Evolutionary conservation across 177 flowering plant species (phyloP), one percentile per base, ranked within the genome.

Genomic region (Tripterygium wilfordii): DNA sequence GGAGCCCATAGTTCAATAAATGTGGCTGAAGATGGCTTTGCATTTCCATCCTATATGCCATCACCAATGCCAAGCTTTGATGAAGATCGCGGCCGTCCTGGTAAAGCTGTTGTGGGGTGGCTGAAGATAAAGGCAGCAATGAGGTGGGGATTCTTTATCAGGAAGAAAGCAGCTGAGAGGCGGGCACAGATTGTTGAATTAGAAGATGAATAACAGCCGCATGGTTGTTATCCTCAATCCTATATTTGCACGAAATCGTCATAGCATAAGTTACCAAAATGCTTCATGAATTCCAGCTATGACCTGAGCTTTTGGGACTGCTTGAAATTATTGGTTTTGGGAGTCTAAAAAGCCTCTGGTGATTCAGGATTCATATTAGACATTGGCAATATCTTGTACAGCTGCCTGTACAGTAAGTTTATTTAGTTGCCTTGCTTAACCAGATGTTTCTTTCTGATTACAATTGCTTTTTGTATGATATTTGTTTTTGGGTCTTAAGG

Each of bases 101-200:
- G 70, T 9, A 71, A 55, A 68, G 68, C 77, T 41, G 70, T 71
- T 43, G 73, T 71, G 10, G 70, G 77, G 1, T 71, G 77, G 77
- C 59, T 71, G 39, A 71, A 71, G 59, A 62, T 71, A 24, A 71
- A 71, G 46, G 77, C 77, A 3, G 77, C 77, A 20, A 68, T 72
- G 73, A 64, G 77, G 45, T 72, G 77, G 77, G 73, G 77, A 1
- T 61, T 72, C 60, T 72, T 72, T 48, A 51, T 67, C 25, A 54
- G 77, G 60, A 68, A 60, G 60, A 72, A 65, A 49, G 77, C 77
- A 31, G 77, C 77, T 20, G 73, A 72, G 57, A 68, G 53, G 29
- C 67, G 74, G 26, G 76, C 72, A 32, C 76, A 61, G 58, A 35
- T 71, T 39, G 63, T 67, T 6, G 76, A 71, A 48, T 37, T 71